Percentiles rank a stretch among this genome's conserved stretches.
Evolutionary conservation across 345 rosid species (phyloP).

Genomic region (Moricandia moricandioides): DNA sequence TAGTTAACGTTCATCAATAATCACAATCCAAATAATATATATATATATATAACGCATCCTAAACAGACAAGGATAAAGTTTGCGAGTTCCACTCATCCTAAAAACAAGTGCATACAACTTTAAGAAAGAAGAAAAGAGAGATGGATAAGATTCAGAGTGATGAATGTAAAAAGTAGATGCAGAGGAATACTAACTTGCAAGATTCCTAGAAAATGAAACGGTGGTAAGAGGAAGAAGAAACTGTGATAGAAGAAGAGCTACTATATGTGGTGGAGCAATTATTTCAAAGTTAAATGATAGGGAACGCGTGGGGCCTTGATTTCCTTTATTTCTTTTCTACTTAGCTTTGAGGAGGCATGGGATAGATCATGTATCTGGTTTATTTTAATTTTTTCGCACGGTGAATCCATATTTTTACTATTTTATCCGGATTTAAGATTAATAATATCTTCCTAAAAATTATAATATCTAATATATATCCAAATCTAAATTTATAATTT

Average conservation of each 20-base stretch:
- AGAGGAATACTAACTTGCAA: conserved; percentile 1
- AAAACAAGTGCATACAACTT: neutral
- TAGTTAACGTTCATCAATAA: no score
- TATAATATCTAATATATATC: no score
- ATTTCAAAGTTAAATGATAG: neutral
- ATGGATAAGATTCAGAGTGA: neutral
- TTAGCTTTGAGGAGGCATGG: no score
- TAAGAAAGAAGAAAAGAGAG: neutral
- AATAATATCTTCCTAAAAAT: no score
- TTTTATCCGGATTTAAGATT: no score
- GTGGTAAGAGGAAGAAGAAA: conserved; percentile 20
- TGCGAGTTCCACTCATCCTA: conserved; percentile 3
- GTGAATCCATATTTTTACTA: no score
- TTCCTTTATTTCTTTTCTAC: neutral
- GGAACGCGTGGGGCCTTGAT: conserved; percentile 20
- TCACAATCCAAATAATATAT: neutral
- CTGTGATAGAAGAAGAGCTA: conserved; percentile 29
- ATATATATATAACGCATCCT: neutral
- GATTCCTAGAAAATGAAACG: neutral
- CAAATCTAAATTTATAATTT: no score
- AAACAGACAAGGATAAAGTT: neutral
- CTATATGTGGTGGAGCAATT: conserved; percentile 18
- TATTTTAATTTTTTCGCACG: no score
- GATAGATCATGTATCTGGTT: no score
- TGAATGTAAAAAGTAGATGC: neutral